Base-by-base conservation (phyloP, 1,139 yeast species). In the Nakaseomyces delphensis region DNA sequence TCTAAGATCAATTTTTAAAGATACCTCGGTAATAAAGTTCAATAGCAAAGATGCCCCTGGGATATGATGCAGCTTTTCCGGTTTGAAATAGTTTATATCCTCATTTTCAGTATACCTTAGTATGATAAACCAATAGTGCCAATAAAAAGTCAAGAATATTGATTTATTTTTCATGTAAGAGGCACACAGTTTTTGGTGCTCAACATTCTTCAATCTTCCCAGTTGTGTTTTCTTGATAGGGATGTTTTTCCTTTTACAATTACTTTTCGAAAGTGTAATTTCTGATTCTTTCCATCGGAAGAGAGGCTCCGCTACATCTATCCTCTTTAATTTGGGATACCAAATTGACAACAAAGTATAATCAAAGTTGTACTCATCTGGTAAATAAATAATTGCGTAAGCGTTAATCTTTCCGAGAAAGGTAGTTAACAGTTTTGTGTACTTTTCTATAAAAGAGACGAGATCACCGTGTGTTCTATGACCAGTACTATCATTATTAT, bases 371-470 rank as follows among this genome's bases (percentile, higher is more conserved):
- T 48, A 47, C 7, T 50, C 50, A 41, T 54, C 58, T 6, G 59
- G 56, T 30, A 60, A 36, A 42, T 52, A 59, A 43, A 56, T 48
- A 32, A 53, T 57, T 15, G 62, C 56, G 38, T 48, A 57, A 15
- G 64, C 65, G 39, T 52, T 51, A 32, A 60, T 35, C 43, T 59
- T 57, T 11, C 65, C 65, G 32, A 58, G 43, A 32, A 59, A 52
- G 10, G 59, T 47, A 24, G 54, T 46, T 25, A 60, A 42, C 9
- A 56, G 37, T n/a, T 53, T 44, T 20, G 55, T 52, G 38, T 54
- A 57, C 33, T 47, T 50, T 40, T 48, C 49, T 14, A 49, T 40
- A 35, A 45, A 31, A 10, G 23, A 31, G 23, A 31, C 4, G 4
- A 31, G 23, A 8, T 31, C 35, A 18, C 11, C n/a, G 3, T 18